phyloP scores from a whole-genome alignment of 1,139 yeast species.

The Candida glucosophila region DNA sequence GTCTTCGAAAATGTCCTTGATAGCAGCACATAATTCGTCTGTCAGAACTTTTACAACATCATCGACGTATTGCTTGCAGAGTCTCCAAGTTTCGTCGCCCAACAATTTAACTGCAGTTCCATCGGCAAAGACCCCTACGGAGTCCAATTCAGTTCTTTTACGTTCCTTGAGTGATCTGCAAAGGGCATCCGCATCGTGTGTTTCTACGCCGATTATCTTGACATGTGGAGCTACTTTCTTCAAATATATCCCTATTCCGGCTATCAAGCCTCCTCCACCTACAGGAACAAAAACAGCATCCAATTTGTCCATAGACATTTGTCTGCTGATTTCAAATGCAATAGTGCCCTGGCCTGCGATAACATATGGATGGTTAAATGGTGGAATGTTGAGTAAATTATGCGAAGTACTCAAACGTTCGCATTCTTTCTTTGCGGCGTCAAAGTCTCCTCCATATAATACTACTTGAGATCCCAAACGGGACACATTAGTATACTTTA shows the following conservation, averaged over 20 bases:
- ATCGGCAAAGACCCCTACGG: slow-evolving; percentile 98
- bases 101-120: slow-evolving; percentile 94
- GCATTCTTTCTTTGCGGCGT: slow-evolving; percentile 86
- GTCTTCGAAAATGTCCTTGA: slow-evolving; percentile 92
- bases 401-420: slow-evolving; percentile 56
- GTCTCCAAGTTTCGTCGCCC: slow-evolving; percentile 87
- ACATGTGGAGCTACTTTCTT: slow-evolving; percentile 96
- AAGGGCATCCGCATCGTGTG: slow-evolving; percentile 90
- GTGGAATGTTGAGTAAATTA: slow-evolving; percentile 85
- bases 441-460: slow-evolving; percentile 87
- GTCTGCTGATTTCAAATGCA: slow-evolving; percentile 87
- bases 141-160: slow-evolving; percentile 46
- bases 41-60: slow-evolving; percentile 83
- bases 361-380: slow-evolving; percentile 95
- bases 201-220: slow-evolving; percentile 91
- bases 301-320: slow-evolving; percentile 66
- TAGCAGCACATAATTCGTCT: slow-evolving; percentile 96
- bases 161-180: slow-evolving; percentile 58
- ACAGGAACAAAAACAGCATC: slow-evolving; percentile 87
- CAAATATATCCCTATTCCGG: slow-evolving; percentile 84
- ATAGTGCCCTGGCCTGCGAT: slow-evolving; percentile 99
- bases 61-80: slow-evolving; percentile 72
- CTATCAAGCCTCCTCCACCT: slow-evolving; percentile 95
- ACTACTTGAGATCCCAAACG: slow-evolving; percentile 93
- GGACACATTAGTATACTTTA: slow-evolving; percentile 83